Evolutionary conservation across 192 early-diverging fungal genomes (phyloP).

Genomic region (Endogone sp.): DNA sequence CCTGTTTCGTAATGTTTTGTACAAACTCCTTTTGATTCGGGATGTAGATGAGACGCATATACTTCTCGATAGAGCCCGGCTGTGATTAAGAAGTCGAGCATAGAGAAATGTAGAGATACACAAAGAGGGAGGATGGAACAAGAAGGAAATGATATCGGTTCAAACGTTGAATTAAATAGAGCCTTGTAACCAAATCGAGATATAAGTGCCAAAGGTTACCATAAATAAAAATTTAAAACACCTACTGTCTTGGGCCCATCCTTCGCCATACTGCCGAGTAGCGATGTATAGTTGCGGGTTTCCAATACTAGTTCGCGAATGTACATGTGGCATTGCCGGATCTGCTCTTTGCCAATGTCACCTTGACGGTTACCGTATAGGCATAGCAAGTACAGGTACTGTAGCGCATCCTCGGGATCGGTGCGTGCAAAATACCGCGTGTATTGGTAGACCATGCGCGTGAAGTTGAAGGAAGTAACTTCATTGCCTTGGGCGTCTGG

Average conservation of each 20-base stretch:
- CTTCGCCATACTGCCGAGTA: slow-evolving; percentile 41
- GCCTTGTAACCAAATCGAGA: too few relatives aligned
- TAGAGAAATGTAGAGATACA: background rate
- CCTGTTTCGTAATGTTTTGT: slow-evolving; percentile 54
- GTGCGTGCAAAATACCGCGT: background rate
- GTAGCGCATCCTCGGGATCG: slow-evolving; percentile 52
- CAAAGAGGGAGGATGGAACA: too few relatives aligned
- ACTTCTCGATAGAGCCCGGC: slow-evolving; percentile 65
- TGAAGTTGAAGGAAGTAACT: slow-evolving; percentile 44
- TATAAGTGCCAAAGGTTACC: too few relatives aligned
- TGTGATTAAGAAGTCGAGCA: slow-evolving; percentile 5
- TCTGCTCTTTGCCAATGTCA: slow-evolving; percentile 40
- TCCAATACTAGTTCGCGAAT: slow-evolving; percentile 62
- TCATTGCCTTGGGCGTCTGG: slow-evolving; percentile 12
- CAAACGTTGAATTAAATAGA: too few relatives aligned
- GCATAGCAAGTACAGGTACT: slow-evolving; percentile 59
- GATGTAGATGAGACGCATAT: slow-evolving; percentile 59
- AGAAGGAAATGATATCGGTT: too few relatives aligned
- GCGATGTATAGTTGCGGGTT: slow-evolving; percentile 49
- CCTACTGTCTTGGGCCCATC: slow-evolving; percentile 40
- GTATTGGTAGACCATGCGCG: slow-evolving; percentile 39
- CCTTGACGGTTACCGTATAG: slow-evolving; percentile 40
- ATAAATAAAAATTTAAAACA: slow-evolving; percentile 6
- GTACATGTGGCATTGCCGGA: slow-evolving; percentile 41
- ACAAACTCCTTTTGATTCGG: slow-evolving; percentile 55